Evolutionary conservation across 257 asterid genomes (phyloP).

Genomic region (Echium plantagineum): DNA sequence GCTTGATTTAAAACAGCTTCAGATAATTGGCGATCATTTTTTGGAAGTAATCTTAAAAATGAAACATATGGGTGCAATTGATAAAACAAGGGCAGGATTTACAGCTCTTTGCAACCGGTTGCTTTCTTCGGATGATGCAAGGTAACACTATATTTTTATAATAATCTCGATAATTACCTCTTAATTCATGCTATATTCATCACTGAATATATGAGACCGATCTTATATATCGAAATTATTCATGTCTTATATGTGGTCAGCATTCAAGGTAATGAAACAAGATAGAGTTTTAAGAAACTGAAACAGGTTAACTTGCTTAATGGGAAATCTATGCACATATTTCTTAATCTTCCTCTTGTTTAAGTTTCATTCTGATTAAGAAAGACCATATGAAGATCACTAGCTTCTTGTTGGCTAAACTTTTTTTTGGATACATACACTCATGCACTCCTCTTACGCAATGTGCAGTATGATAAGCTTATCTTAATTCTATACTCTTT

Average conservation of each 20-base stretch:
- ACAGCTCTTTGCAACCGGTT: conserved; percentile 95
- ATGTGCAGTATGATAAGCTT: neutral
- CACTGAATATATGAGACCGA: neutral
- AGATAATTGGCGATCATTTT: conserved; percentile 88
- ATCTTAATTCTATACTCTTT: too few relatives aligned
- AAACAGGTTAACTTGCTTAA: too few relatives aligned
- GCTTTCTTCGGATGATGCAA: conserved; percentile 85
- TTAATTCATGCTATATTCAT: conserved; percentile 1
- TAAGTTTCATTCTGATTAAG: neutral
- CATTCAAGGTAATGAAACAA: too few relatives aligned
- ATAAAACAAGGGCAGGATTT: conserved; percentile 98
- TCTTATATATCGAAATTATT: too few relatives aligned
- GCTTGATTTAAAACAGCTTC: conserved; percentile 75
- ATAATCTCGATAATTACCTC: neutral
- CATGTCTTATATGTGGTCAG: neutral
- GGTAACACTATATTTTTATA: conserved; percentile 27
- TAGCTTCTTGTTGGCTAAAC: neutral
- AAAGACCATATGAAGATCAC: too few relatives aligned
- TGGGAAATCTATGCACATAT: neutral
- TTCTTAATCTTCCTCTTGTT: neutral
- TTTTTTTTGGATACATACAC: neutral
- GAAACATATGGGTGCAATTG: conserved; percentile 98
- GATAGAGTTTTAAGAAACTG: too few relatives aligned
- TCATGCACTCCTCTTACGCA: neutral
- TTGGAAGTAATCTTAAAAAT: conserved; percentile 90